A percentile compares a stretch with the other conserved stretches of the same genome.
Evolutionary conservation across 1,284 basidiomycete species (phyloP).

Genomic region (Microbotryum violaceum): DNA sequence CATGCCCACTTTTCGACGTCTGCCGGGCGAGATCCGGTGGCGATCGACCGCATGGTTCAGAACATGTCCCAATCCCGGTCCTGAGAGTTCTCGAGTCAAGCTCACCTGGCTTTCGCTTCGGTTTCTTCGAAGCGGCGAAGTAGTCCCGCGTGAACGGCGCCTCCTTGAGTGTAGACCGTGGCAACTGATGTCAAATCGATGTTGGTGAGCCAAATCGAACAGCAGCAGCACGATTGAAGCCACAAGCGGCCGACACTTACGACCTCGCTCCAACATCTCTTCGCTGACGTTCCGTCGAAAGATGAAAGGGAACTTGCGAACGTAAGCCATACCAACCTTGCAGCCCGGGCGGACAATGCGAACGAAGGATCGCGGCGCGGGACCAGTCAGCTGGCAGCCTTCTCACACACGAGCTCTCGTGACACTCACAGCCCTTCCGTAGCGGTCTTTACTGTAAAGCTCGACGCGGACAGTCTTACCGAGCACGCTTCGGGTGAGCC

Average conservation of each 20-base stretch:
- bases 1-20: constrained; percentile 8
- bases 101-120: constrained; percentile 14
- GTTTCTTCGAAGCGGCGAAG: constrained; percentile 1
- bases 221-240: not conserved
- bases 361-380: not conserved
- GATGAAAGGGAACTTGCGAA: constrained; percentile 10
- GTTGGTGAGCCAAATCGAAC: not conserved
- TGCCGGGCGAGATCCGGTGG: not conserved
- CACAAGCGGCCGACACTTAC: constrained; percentile 2
- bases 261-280: constrained; percentile 56
- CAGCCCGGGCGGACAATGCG: not conserved
- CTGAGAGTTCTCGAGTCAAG: too few relatives aligned
- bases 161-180: constrained; percentile 62
- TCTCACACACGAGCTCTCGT: too few relatives aligned
- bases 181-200: constrained; percentile 43
- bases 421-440: constrained; percentile 60
- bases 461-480: constrained; percentile 61
- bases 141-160: constrained; percentile 61
- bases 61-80: not conserved
- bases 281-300: constrained; percentile 52
- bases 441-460: constrained; percentile 67
- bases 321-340: constrained; percentile 16
- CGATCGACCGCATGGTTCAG: too few relatives aligned
- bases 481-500: constrained; percentile 53
- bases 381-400: too few relatives aligned